phyloP scores from a whole-genome alignment of 768 basidiomycete genomes.

The Phylloporus rhodoxanthus region DNA sequence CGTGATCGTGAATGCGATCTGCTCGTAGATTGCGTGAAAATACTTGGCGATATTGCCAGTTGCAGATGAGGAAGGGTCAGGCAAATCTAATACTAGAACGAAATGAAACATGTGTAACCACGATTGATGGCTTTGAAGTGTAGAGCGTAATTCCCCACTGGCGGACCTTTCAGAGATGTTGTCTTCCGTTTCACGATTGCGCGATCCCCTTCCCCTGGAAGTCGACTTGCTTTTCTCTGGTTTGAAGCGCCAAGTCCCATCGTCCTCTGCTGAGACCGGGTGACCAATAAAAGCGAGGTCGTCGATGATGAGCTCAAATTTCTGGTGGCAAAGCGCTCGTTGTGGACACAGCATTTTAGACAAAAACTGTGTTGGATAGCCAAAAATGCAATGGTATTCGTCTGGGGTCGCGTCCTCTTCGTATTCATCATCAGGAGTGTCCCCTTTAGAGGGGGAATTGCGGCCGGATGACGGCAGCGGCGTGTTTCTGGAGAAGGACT shows the following conservation, averaged over 20 bases:
- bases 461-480: constrained; percentile 45
- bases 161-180: constrained; percentile 28
- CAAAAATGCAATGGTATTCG: constrained; percentile 69
- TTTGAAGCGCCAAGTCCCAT: constrained; percentile 72
- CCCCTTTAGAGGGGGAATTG: constrained; percentile 46
- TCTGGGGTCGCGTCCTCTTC: constrained; percentile 32
- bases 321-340: constrained; percentile 80
- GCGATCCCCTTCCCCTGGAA: constrained; percentile 53
- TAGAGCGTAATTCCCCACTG: constrained; percentile 31
- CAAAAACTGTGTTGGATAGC: constrained; percentile 76
- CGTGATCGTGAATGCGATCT: constrained; percentile 83
- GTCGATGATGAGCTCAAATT: constrained; percentile 89
- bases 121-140: constrained; percentile 29
- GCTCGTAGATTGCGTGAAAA: constrained; percentile 83
- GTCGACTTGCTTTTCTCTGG: constrained; percentile 49
- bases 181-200: constrained; percentile 37
- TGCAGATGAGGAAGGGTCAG: constrained; percentile 82
- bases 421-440: constrained; percentile 31
- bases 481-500: constrained; percentile 44
- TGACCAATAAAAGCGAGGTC: constrained; percentile 92
- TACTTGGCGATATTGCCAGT: constrained; percentile 73
- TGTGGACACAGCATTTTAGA: constrained; percentile 77
- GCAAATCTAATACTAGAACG: constrained; percentile 80
- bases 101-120: constrained; percentile 81
- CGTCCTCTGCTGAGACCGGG: constrained; percentile 75